phyloP scores from a whole-genome alignment of 2,329 filamentous ascomycete genomes.

The Cryphonectria nitschkei region DNA sequence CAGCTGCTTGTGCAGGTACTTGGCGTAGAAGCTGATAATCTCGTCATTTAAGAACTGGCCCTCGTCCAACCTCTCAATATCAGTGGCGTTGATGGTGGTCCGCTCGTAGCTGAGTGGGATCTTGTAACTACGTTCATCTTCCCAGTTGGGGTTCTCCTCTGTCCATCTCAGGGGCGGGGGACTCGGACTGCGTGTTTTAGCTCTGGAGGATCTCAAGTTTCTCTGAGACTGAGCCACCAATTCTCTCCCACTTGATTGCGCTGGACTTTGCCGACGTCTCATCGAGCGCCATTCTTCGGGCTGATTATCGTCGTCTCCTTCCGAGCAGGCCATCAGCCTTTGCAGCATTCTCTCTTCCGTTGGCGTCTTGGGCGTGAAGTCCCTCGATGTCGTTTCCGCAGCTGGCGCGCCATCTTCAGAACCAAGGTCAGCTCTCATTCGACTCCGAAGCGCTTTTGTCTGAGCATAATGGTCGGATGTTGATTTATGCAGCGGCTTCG shows the following conservation, averaged over 20 bases:
- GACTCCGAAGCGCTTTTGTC: conserved; percentile 10
- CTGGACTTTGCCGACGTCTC: not conserved
- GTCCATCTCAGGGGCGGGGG: conserved; percentile 52
- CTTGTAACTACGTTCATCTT: conserved; percentile 49
- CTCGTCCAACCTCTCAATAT: conserved; percentile 78
- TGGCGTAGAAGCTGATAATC: conserved; percentile 84
- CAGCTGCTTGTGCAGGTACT: conserved; percentile 68
- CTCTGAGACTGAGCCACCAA: conserved; percentile 29
- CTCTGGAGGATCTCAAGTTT: conserved; percentile 22
- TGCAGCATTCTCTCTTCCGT: conserved; percentile 11
- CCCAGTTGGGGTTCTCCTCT: conserved; percentile 54
- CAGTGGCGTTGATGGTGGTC: conserved; percentile 69
- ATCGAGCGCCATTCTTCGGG: not conserved
- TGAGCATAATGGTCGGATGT: not conserved
- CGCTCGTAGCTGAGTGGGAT: conserved; percentile 67
- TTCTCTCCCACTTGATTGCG: not conserved
- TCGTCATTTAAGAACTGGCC: conserved; percentile 92
- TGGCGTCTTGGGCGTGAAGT: conserved; percentile 6
- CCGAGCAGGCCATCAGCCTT: not conserved
- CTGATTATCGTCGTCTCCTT: conserved; percentile 9
- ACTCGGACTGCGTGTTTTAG: conserved; percentile 21
- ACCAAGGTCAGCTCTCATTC: conserved; percentile 16
- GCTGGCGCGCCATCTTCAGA: not conserved
- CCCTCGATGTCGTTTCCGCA: not conserved
- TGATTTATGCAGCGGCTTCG: not conserved